Base-by-base conservation (phyloP, 2,329 filamentous ascomycete genomes). In the Leptosphaerulina australis region DNA sequence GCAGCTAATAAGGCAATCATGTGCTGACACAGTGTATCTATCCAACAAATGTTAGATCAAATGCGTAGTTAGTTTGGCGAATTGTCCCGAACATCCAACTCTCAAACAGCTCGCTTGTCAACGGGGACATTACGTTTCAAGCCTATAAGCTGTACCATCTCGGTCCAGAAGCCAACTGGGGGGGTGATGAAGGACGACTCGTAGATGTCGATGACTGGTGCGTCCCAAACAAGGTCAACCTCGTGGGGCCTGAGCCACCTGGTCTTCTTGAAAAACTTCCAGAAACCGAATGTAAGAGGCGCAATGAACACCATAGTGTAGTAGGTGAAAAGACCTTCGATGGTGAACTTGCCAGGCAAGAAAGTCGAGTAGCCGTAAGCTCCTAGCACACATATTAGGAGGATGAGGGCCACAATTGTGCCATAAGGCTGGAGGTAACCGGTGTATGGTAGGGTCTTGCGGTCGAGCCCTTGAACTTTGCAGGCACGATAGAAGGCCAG, bases 261-360 rank as follows among this genome's bases (percentile, higher is more conserved):
- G 1, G 85, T 88, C 48, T 75, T 76, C 74, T 85, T 83, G 66
- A 84, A 15, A 1, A 88, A 6, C 72, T 89, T 90, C 83, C 84
- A 90, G 60, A 76, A 76, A 15, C 79, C 43, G 64, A 81, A 87
- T 21, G 84, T 71, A 26, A 82, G 64, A 14, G 70, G 71, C 15
- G 79, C 78, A 18, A 85, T 70, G n/a, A 58, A 56, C 11, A 84
- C 58, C 57, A 83, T 72, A 25, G 82, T 79, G 58, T 83, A 84
- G 52, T 79, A 80, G 40, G 81, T 76, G 22, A 84, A 78, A 58
- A 83, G 83, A 7, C 71, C 73, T 1, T 76, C 76, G 0, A 76
- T 72, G 24, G 74, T 75, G 56, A 81, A 83, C 36, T 50, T 55
- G 11, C 70, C 70, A 0, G 79, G 79, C 31, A 73, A 74, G 43